A percentile compares a stretch with the other conserved stretches of the same genome.
Conservation (phyloP, 148 eudicot species). For the Amaranthus cruentus region DNA sequence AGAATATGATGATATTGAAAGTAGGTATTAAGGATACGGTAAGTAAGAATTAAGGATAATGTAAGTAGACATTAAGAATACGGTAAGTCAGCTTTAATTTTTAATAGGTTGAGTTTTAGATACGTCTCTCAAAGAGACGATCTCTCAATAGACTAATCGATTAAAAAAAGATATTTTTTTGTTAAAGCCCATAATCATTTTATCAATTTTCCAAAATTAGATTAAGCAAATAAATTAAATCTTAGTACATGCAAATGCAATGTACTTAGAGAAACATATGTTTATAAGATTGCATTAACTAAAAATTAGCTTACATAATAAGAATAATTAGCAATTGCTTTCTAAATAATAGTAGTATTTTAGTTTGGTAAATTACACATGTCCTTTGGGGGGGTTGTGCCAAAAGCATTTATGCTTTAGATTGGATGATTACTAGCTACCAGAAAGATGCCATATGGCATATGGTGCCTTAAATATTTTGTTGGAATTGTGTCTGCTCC, state of each 20-base stretch:
- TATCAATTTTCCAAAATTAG: background rate
- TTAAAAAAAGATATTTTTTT: background rate
- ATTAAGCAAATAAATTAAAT: background rate
- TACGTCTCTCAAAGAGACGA: too few relatives aligned
- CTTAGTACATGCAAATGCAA: conserved; percentile 7
- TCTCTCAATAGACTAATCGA: too few relatives aligned
- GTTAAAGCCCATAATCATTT: background rate
- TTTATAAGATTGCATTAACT: background rate
- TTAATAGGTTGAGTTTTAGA: too few relatives aligned
- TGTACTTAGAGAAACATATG: background rate
- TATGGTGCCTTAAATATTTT: background rate
- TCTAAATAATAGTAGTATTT: background rate
- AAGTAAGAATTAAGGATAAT: too few relatives aligned
- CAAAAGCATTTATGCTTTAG: background rate
- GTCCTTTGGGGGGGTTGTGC: background rate
- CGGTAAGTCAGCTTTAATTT: too few relatives aligned
- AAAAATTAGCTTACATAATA: background rate
- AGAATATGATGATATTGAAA: too few relatives aligned
- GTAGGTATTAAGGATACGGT: too few relatives aligned
- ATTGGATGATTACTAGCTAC: conserved; percentile 16
- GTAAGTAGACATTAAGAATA: too few relatives aligned
- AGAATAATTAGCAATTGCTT: background rate
- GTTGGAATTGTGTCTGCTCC: background rate
- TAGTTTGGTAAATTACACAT: conserved; percentile 1
- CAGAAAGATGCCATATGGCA: conserved; percentile 25